Conservation (phyloP, 805 yeast genomes). For the Kodamaea hsintzibuensis region DNA sequence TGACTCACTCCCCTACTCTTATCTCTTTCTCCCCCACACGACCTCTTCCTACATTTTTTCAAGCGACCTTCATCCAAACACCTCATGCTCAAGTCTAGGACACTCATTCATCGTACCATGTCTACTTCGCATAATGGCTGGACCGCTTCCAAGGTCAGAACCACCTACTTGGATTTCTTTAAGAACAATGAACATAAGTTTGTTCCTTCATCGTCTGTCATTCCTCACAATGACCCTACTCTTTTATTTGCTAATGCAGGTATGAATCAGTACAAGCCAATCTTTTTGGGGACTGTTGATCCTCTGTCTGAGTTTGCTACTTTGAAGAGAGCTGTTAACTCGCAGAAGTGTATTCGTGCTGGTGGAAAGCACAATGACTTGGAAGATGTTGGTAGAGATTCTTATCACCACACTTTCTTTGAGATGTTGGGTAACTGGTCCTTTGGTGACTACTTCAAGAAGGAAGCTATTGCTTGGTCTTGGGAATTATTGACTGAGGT, state of each 20-base stretch:
- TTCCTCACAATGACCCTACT: conserved; percentile 98
- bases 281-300: conserved; percentile 95
- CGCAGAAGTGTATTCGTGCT: conserved; percentile 98
- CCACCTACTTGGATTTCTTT: conserved; percentile 83
- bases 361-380: conserved; percentile 99
- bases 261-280: conserved; percentile 99
- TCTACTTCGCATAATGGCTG: conserved; percentile 31
- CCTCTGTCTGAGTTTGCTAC: conserved; percentile 85
- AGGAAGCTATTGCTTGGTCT: conserved; percentile 83
- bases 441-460: conserved; percentile 97
- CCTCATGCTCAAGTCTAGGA: conserved; percentile 16
- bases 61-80: neutral
- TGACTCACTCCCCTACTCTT: neutral
- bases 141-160: conserved; percentile 63
- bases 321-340: conserved; percentile 87
- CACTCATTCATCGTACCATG: conserved; percentile 19
- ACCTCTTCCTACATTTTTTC: conserved; percentile 7
- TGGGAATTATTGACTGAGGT: conserved; percentile 91
- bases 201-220: conserved; percentile 91
- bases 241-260: conserved; percentile 97
- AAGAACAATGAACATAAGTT: conserved; percentile 65
- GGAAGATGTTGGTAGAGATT: conserved; percentile 97
- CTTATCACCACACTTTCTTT: conserved; percentile 97
- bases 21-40: conserved; percentile 6
- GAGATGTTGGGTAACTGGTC: conserved; percentile 99